A percentile compares a stretch with the other conserved stretches of the same genome.
Evolutionary conservation across 75 land plant genomes (phyloP).

Genomic region (Chamaecyparis obtusa): DNA sequence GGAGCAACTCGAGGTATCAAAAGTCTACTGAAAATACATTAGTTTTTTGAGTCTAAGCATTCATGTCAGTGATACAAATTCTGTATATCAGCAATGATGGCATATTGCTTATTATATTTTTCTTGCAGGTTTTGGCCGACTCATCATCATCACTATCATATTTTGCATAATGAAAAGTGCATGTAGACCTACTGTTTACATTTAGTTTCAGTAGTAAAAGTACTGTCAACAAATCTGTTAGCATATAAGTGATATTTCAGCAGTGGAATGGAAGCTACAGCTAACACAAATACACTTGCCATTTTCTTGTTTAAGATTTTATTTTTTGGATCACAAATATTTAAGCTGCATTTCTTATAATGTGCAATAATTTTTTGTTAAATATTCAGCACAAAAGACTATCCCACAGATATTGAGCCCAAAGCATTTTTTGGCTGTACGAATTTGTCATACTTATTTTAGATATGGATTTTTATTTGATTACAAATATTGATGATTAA

Average conservation of each 20-base stretch:
- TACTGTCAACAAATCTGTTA: neutral
- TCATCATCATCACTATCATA: slow-evolving; percentile 85
- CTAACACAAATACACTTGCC: neutral
- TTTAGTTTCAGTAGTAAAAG: neutral
- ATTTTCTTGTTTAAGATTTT: neutral
- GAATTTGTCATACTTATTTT: neutral
- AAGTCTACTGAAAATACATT: neutral
- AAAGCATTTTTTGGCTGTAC: neutral
- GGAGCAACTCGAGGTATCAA: slow-evolving; percentile 88
- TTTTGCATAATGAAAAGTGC: slow-evolving; percentile 49
- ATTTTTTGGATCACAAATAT: neutral
- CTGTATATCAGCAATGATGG: slow-evolving; percentile 1
- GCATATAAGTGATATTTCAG: neutral
- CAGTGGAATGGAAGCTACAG: neutral
- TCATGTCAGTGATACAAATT: neutral
- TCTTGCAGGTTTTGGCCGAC: slow-evolving; percentile 75
- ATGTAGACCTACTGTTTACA: neutral
- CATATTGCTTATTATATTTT: slow-evolving; percentile 11
- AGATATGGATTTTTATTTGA: neutral
- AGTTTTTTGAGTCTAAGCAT: neutral
- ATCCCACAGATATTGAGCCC: neutral
- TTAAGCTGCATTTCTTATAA: neutral
- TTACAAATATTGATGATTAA: neutral
- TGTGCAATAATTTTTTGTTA: neutral
- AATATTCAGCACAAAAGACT: neutral